Base-by-base conservation (phyloP, 371 early-diverging fungal genomes). In the Smittium mucronatum region DNA sequence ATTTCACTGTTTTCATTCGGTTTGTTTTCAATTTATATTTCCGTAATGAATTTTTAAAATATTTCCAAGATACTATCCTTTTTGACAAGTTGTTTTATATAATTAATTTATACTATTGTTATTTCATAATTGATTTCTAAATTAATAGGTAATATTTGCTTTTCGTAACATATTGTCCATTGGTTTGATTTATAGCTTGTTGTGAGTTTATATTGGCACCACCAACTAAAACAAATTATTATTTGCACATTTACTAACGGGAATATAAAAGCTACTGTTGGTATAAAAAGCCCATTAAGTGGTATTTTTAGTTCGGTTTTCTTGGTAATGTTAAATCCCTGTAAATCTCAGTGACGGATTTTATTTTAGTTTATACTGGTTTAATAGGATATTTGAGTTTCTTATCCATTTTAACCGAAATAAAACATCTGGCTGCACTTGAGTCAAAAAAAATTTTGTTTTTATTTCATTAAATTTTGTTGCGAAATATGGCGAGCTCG, bases 391-490 rank as follows among this genome's bases (percentile, higher is more conserved):
- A n/a, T 30, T 61, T 61, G 5, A 61, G n/a, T 30, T 61, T 61
- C n/a, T 5, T 11, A 30, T 28, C 32, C 32, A 33, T 61, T 61
- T n/a, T 32, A 11, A 5, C 63, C n/a, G 63, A 61, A n/a, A 61
- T 61, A 61, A 61, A 61, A 33, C 32, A 30, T 16, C 30, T 30
- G n/a, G 63, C 32, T n/a, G 63, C 63, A n/a, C 63, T 32, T 5
- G 63, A 61, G n/a, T 61, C 63, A n/a, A 61, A 33, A 11, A 61
- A 61, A 33, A 33, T 61, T 11, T 61, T 61, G 5, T 5, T n/a
- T 11, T 61, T 57, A 30, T 61, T 61, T 28, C n/a, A 5, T 28
- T 61, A 15, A 15, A 61, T 61, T 47, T 47, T 47, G 21, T 21
- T 11, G 47, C 21, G 21, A 5, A 47, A 47, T 47, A 47, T 11